Base-by-base conservation (phyloP, 1,139 yeast genomes). In the Blastobotrys arbuscula region DNA sequence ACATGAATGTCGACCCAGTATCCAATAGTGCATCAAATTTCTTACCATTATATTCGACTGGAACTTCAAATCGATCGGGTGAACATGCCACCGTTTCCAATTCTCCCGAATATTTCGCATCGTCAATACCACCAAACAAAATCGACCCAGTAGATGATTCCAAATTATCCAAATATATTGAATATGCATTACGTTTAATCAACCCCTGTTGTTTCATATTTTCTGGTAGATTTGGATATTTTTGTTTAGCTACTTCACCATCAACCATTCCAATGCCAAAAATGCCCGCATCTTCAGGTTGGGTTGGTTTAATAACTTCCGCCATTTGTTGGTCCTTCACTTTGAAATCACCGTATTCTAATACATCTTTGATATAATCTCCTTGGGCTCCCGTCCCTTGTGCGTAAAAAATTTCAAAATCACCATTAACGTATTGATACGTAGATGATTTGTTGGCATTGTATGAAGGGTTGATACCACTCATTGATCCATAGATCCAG, bases 51-150 rank as follows among this genome's bases (percentile, higher is more conserved):
- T 47, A 58, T n/a, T 53, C 37, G 9, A 48, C 44, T 2, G 37
- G 23, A 10, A 48, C 50, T 3, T 38, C 39, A n/a, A 52, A 57
- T 23, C 39, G 26, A 33, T 49, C 53, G 2, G 52, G 9, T 9
- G 16, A 15, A 18, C 38, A 13, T 21, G 9, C n/a, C 7, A 65
- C 56, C 2, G 63, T 56, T 47, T 53, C 55, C 15, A 79, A 68
- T 9, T 67, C 58, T 0, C 84, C 84, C 0, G 65, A 47, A 59
- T 72, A 78, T 59, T 77, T 77, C 34, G 75, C 68, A 44, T 69
- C 67, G 61, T 81, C 85, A n/a, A 79, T 68, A 3, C 81, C 85
- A 10, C 85, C 85, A 62, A 81, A 78, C 44, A 80, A 63, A 24
- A 81, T 58, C 16, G 69, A 60, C 1, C 85, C 85, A 2, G 67